Base-by-base conservation (phyloP, 495 filamentous ascomycete genomes). In the Podospora pseudocomata region DNA sequence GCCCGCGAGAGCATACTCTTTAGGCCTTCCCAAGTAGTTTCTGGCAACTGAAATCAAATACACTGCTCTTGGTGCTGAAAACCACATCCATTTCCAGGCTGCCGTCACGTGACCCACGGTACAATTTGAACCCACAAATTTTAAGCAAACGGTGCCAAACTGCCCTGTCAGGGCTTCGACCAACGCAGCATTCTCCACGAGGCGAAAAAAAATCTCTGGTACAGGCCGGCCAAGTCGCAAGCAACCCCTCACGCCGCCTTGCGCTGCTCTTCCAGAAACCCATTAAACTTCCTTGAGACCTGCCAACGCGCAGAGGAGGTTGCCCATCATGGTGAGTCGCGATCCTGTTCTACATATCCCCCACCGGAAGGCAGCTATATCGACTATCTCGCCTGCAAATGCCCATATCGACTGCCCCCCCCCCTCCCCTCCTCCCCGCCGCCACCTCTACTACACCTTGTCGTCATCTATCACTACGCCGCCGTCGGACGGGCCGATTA, bases 281-380 rank as follows among this genome's bases (percentile, higher is more conserved):
- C 59, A 63, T 65, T 64, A 63, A 71, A 71, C 71, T 74, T 77
- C 75, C 76, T 71, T 70, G 49, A 69, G 64, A 74, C 69, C 71
- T 72, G 72, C 71, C 65, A 60, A 64, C 67, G 70, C 70, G 72
- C 72, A 73, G 76, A 76, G 76, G 77, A 78, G 75, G 63, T 78
- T 71, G 77, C 78, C 78, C 78, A 80, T 72, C 70, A 80, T 80
- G 78, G 78, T 80, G 70, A 63, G 78, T 77, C 63, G 30, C 27
- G 32, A 60, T 23, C 26, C 15, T 62, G 58, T 54, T 68, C 5
- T 26, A 11, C n/a, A 56, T 32, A 16, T 32, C 44, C 61, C 34
- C 57, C 32, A 27, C 11, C 27, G 39, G 28, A 20, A 20, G 26
- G 44, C 59, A 30, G 58, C 39, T 64, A 23, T 2, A 15, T 60